Evolutionary conservation across 805 yeast genomes (phyloP), one percentile per base, ranked within the genome.

Genomic region (Candida germanica): DNA sequence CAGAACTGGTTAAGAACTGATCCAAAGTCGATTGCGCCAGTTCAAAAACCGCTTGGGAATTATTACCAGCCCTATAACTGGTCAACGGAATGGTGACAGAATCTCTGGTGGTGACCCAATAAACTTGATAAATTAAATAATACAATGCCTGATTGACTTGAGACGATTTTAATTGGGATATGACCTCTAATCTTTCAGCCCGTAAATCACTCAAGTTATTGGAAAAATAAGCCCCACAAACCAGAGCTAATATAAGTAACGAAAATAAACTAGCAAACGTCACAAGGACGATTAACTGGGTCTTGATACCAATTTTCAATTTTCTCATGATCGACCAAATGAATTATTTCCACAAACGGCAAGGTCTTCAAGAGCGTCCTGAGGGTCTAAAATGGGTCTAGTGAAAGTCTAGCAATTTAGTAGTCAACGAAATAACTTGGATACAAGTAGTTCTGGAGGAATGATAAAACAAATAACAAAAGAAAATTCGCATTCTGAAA

Each of bases 151-250:
- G 96, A 36, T 71, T 73, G 14, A 87, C 66, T 56, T 88, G 96
- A 0, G 89, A 75, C 0, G 91, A 78, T 56, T 87, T 87, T 38
- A 88, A 64, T 55, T 84, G 84, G 2, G 95, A 84, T 14, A 87
- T 84, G 29, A 86, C 86, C 48, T 75, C 76, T 17, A 88, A 63
- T 38, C 88, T 73, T 43, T 85, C 88, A 1, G 80, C 77, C 49
- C 94, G 69, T 29, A 84, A 58, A 31, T 71, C 59, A 20, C 78
- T 72, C 40, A 81, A 76, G 43, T 77, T 82, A 14, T 66, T 57
- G 3, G 86, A 75, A 56, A 83, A 86, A 56, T 85, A 85, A 3
- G 83, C 74, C 33, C 68, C 93, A 7, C 87, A 77, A 16, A 83
- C 87, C 14, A 84, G 66, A 5, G 93, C 88, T 29, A 88, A 60